These are phyloP conservation scores for Exophiala sp. DNA, from an alignment of 2,329 filamentous ascomycete species.

Conservation along the genomic window DNA sequence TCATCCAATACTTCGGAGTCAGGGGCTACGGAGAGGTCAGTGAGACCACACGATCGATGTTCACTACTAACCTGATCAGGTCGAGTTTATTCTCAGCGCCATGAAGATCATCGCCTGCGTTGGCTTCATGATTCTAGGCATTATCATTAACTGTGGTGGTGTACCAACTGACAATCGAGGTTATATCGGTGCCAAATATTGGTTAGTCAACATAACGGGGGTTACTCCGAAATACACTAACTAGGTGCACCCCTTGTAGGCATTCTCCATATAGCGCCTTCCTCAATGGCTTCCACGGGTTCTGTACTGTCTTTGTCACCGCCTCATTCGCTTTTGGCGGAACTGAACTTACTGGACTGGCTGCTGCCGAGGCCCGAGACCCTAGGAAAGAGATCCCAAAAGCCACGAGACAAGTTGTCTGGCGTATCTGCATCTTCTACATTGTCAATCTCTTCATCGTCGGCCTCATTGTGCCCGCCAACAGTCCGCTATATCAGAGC, in stretches of 20 bases:
- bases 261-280: slow-evolving; percentile 40
- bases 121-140: slow-evolving; percentile 72
- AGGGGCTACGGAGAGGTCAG: slow-evolving; percentile 40
- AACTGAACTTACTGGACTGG: slow-evolving; percentile 53
- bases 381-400: slow-evolving; percentile 48
- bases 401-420: slow-evolving; percentile 51
- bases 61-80: slow-evolving; percentile 25
- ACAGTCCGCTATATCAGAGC: slow-evolving; percentile 29
- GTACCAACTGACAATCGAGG: slow-evolving; percentile 21
- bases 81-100: slow-evolving; percentile 57
- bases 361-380: slow-evolving; percentile 50
- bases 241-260: no score
- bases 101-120: slow-evolving; percentile 58
- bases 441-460: slow-evolving; percentile 46
- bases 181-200: slow-evolving; percentile 42
- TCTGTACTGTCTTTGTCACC: slow-evolving; percentile 56
- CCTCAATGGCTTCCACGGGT: slow-evolving; percentile 47
- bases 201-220: slow-evolving; percentile 22
- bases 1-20: slow-evolving; percentile 49
- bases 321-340: slow-evolving; percentile 55
- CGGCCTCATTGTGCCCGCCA: slow-evolving; percentile 42
- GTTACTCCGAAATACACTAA: no score
- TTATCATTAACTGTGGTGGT: slow-evolving; percentile 80
- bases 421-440: slow-evolving; percentile 51
- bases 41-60: slow-evolving; percentile 1